Base-by-base conservation (phyloP, 768 basidiomycete species). In the Boletus coccyginus region DNA sequence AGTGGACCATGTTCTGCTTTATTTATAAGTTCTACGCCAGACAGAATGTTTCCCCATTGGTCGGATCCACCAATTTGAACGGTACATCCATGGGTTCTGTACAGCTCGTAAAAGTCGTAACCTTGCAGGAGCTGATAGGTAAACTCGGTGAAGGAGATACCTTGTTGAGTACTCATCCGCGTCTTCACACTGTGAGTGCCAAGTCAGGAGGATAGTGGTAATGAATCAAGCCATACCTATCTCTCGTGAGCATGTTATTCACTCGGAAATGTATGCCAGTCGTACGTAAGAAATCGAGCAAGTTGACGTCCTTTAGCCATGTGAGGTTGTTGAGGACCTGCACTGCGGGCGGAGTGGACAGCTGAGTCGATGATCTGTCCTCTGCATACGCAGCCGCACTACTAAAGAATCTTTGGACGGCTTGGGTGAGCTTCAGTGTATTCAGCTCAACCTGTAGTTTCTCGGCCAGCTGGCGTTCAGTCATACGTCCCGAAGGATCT, bases 91-190 rank as follows among this genome's bases (percentile, higher is more conserved):
- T 81, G 77, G 21, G 79, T 70, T 60, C 78, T 77, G 68, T 89
- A 75, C 10, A 99, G 79, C 62, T 86, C 77, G 61, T 88, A 82
- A 73, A 97, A 99, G 73, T 99, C 97, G 73, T 94, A 92, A 12
- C 94, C 97, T 74, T 99, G 97, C 29, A 99, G 80, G 24, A 99
- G 84, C 66, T 99, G 97, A 70, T 99, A 99, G 5, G 92, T 86
- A 74, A 99, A 98, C 70, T 99, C 97, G 19, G 95, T 94, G 75
- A 96, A 99, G n/a, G 95, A 97, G 58, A 98, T 87, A 44, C 96
- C 96, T 63, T 86, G 83, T 58, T 88, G 85, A 0, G 91, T 85
- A 7, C 77, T 75, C 52, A 98, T 78, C 29, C 96, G 88, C 31
- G 84, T 82, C 56, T 87, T 87, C 38, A 97, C 94, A 62, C 95